These are phyloP conservation scores for Helotiales sp. DNA, from an alignment of 2,329 filamentous ascomycete genomes.

Conservation along the genomic window DNA sequence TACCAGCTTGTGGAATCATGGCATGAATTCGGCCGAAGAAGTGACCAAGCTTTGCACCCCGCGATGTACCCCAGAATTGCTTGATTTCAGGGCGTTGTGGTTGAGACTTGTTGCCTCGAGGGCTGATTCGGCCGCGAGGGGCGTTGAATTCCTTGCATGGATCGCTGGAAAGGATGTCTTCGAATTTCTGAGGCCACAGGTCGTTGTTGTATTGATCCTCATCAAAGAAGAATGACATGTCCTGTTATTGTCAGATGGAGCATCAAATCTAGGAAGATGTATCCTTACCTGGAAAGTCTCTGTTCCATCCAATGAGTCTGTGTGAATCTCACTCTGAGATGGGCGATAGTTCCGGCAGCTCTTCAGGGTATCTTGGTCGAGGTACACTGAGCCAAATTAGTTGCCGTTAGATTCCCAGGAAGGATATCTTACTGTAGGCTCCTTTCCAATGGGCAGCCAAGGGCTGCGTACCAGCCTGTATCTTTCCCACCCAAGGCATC, in stretches of 20 bases:
- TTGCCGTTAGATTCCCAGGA: background rate
- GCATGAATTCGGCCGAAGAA: constrained; percentile 49
- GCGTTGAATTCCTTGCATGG: constrained; percentile 20
- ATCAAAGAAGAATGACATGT: constrained; percentile 32
- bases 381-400: constrained; percentile 20
- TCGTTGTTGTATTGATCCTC: constrained; percentile 14
- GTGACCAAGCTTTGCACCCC: constrained; percentile 36
- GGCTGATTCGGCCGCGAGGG: background rate
- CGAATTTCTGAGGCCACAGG: constrained; percentile 28
- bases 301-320: constrained; percentile 20
- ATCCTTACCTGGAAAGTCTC: constrained; percentile 28
- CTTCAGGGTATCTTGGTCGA: constrained; percentile 21
- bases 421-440: constrained; percentile 41
- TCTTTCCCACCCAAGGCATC: constrained; percentile 41
- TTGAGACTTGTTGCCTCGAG: background rate
- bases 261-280: background rate
- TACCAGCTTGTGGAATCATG: constrained; percentile 46
- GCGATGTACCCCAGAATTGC: constrained; percentile 38
- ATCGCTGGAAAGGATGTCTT: constrained; percentile 24
- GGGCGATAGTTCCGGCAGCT: constrained; percentile 19
- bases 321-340: constrained; percentile 11
- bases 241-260: constrained; percentile 18
- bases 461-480: constrained; percentile 36
- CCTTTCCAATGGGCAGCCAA: constrained; percentile 51
- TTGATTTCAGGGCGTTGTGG: constrained; percentile 16